Conservation (phyloP, 495 filamentous ascomycete species). For the Friedmanniomyces simplex region DNA sequence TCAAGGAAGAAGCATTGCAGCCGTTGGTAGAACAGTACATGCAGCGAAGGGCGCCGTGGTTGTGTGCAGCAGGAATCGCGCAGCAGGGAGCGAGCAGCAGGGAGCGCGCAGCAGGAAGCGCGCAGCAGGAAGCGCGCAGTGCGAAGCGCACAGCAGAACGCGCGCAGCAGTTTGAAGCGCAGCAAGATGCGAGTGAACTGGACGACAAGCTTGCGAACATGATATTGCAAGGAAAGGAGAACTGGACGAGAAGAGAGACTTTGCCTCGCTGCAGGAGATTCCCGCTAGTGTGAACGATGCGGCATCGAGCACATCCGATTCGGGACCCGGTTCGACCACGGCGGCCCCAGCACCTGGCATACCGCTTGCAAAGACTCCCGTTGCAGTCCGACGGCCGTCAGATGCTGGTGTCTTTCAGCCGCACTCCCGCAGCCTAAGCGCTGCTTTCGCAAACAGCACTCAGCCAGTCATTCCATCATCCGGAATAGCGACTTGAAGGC, state of each 20-base stretch:
- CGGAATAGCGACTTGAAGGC: background rate
- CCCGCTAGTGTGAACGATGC: conserved; percentile 30
- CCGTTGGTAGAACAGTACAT: background rate
- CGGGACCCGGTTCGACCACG: background rate
- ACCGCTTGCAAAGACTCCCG: conserved; percentile 1
- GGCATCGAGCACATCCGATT: background rate
- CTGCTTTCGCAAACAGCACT: conserved; percentile 1
- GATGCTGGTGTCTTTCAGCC: background rate
- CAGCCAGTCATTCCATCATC: background rate
- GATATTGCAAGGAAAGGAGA: background rate
- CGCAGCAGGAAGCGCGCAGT: too few species aligned
- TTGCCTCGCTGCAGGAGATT: conserved; percentile 27
- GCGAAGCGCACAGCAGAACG: too few species aligned
- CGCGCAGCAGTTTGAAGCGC: too few species aligned
- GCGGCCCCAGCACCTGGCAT: conserved; percentile 1
- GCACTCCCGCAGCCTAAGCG: conserved; percentile 17
- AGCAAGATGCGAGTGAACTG: too few species aligned
- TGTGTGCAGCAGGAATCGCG: background rate
- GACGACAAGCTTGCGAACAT: background rate
- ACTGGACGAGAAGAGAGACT: background rate
- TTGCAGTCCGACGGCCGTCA: background rate
- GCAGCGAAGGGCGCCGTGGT: background rate
- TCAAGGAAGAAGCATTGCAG: background rate
- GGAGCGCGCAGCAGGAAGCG: too few species aligned
- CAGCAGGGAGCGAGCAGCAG: background rate